Evolutionary conservation across 441 rosid species (phyloP), one percentile per base, ranked within the genome.

Genomic region (Euphorbia schlechtendalii): DNA sequence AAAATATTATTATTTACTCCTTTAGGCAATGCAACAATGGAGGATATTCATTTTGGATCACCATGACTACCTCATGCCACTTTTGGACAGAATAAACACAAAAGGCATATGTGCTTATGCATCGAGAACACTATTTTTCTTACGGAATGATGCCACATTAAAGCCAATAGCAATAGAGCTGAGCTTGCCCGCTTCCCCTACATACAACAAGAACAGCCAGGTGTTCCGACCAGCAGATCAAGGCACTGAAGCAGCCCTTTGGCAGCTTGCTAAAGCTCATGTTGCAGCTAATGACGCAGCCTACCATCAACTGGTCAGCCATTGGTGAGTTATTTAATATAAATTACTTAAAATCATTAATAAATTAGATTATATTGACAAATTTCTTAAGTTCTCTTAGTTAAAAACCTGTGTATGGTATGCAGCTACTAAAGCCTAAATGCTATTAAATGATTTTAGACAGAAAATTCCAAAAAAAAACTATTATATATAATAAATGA

Each of bases 181-280:
- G 64, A 87, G 77, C 76, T 67, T 78, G 61, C 88, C 84, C 15
- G 72, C 48, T 13, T 11, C 48, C 25, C 54, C 30, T 14, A 7
- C 1, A 11, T 8, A 17, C 9, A 1, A 8, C 38, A 70, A 34
- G 74, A 28, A 48, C 67, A 64, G 59, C 27, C n/a, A 73, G 68
- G 81, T 87, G 61, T 68, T 80, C 46, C 57, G 55, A 48, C 94
- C 88, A 18, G 86, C 79, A 62, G 75, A 69, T 51, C 62, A 79
- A 68, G 94, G 87, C 28, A 80, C 71, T n/a, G 79, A 78, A 65
- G 81, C 78, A 40, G 90, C 88, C 67, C 64, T 81, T 51, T 87
- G 90, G 94, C 88, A 81, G 51, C 76, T 85, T 15, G 94, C 87
- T 21, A 87, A 77, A 77, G 73, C 94, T 71, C 94, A 87, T 62